Percentiles rank a stretch among this genome's conserved stretches.
Evolutionary conservation across 2,329 filamentous ascomycete genomes (phyloP).

Genomic region (Gremmenia infestans): DNA sequence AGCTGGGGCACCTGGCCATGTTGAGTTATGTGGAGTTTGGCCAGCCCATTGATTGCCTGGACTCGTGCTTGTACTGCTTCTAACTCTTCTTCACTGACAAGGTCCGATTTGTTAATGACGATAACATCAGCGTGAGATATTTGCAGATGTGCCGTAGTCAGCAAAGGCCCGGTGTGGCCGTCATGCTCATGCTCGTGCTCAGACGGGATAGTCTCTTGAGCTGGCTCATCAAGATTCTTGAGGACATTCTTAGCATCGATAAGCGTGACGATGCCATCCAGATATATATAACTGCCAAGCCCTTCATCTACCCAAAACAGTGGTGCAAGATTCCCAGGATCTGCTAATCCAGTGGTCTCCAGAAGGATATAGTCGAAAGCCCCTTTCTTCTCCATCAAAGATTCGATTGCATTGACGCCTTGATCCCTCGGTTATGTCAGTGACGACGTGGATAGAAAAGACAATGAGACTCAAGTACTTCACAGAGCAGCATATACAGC

Average conservation of each 20-base stretch:
- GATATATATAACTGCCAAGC: constrained; percentile 88
- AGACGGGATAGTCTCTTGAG: constrained; percentile 42
- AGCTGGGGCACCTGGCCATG: constrained; percentile 75
- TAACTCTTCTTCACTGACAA: constrained; percentile 68
- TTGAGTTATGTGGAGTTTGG: constrained; percentile 76
- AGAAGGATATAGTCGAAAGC: constrained; percentile 96
- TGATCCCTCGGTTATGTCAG: constrained; percentile 57
- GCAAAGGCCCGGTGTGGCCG: constrained; percentile 54
- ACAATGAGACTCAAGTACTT: constrained; percentile 53
- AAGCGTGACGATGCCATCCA: constrained; percentile 93
- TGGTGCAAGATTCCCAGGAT: constrained; percentile 91
- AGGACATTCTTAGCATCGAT: constrained; percentile 94
- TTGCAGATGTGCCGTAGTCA: constrained; percentile 92
- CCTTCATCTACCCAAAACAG: constrained; percentile 98
- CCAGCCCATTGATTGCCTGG: constrained; percentile 81
- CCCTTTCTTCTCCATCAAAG: constrained; percentile 88
- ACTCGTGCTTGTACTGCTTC: constrained; percentile 66
- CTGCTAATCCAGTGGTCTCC: constrained; percentile 91
- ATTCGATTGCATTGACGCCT: constrained; percentile 91
- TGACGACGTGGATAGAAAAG: background rate
- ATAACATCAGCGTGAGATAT: constrained; percentile 96
- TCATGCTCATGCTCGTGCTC: constrained; percentile 43
- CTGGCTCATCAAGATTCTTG: constrained; percentile 70
- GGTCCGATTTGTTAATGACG: constrained; percentile 87
- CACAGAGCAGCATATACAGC: constrained; percentile 96